These are phyloP conservation scores for Rosa multiflora DNA, from an alignment of 306 rosid genomes.

Conservation along the genomic window DNA sequence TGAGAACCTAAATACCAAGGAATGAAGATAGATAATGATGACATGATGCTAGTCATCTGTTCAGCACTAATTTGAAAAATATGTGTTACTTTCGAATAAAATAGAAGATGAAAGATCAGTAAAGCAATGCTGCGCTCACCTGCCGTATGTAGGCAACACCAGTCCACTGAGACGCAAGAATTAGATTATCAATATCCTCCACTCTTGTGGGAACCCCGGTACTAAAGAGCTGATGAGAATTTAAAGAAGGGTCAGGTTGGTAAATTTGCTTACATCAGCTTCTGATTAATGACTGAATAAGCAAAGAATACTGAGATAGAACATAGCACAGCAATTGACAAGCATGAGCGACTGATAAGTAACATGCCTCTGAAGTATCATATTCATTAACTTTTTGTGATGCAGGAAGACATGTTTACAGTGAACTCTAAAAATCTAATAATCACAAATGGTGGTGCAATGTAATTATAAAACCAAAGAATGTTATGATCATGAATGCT, in stretches of 20 bases:
- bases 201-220: constrained; percentile 50
- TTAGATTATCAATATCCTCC: constrained; percentile 68
- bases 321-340: constrained; percentile 8
- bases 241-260: constrained; percentile 13
- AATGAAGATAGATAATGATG: not conserved
- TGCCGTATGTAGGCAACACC: constrained; percentile 72
- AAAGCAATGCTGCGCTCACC: constrained; percentile 44
- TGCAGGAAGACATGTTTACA: not conserved
- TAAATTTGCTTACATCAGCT: not conserved
- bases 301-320: constrained; percentile 10
- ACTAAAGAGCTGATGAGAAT: constrained; percentile 56
- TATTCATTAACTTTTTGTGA: not conserved
- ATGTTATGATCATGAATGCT: not conserved
- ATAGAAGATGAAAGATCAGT: too few species aligned
- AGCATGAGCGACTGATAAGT: not conserved
- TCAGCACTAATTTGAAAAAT: not conserved
- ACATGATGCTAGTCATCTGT: not conserved
- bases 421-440: not conserved
- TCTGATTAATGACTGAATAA: constrained; percentile 18
- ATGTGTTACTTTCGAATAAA: not conserved
- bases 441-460: not conserved
- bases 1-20: not conserved
- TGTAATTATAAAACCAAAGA: not conserved
- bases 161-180: constrained; percentile 91
- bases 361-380: not conserved